Evolutionary conservation across 2,329 filamentous ascomycete genomes (phyloP), one percentile per base, ranked within the genome.

Genomic region (Trichoderma sp.): DNA sequence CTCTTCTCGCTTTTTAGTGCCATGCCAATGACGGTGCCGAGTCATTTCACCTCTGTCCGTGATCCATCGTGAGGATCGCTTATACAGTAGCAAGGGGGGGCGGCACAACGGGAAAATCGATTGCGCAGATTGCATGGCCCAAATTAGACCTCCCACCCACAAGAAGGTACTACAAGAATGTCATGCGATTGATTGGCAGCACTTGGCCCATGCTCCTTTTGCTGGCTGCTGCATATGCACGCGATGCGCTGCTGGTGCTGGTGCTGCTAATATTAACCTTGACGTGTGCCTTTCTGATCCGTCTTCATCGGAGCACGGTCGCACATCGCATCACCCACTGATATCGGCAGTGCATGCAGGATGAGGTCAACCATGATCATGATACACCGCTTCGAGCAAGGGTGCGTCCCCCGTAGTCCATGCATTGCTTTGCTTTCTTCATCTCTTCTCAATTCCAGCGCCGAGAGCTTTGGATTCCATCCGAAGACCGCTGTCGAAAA

Each of bases 281-380:
- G 16, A 43, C 40, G 40, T 43, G 40, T 43, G 19, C 35, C 37
- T 49, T 11, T n/a, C 27, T 47, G 19, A 61, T 61, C 19, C 37
- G 33, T 61, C 40, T 61, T 61, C 19, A 16, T 58, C 27, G 13
- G 49, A 31, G 63, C 53, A 47, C 37, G 27, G 53, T 33, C 62
- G 52, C 52, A 66, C 55, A 19, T 43, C 6, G 43, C 57, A 16
- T 43, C 57, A 43, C n/a, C 55, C 33, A n/a, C 52, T 43, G 43
- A 52, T 35, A 49, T 67, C 53, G 63, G 63, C 63, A 67, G 63
- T 58, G 63, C 55, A 67, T 67, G 63, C 63, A 58, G 40, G 55
- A 67, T 67, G 29, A 59, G 55, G 55, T 59, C 29, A 59, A 37
- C 35, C 5, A 40, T 49, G 47, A 35, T 58, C 5, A 40, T 52